Evolutionary conservation across 2,329 filamentous ascomycete species (phyloP).

Genomic region (Colletotrichum liriopes): DNA sequence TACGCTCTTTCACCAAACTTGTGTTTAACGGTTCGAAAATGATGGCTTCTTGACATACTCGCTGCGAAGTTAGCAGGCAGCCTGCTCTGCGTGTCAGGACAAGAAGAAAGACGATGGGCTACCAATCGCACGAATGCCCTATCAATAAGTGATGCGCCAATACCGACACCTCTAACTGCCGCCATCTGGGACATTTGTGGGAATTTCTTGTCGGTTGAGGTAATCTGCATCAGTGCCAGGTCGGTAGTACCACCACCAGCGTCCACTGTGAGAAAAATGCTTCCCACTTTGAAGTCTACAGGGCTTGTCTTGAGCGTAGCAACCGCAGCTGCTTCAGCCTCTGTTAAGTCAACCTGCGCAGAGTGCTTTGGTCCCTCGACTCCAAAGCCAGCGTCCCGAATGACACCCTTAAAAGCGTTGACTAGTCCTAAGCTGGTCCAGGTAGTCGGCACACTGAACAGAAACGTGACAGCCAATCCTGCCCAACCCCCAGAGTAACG

Average conservation of each 20-base stretch:
- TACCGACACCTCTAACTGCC: constrained; percentile 61
- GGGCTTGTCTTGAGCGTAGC: constrained; percentile 61
- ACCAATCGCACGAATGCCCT: constrained; percentile 58
- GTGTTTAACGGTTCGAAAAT: constrained; percentile 57
- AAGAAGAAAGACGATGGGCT: constrained; percentile 53
- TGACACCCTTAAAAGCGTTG: constrained; percentile 65
- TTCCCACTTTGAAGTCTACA: constrained; percentile 54
- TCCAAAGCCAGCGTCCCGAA: constrained; percentile 66
- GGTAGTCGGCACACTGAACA: constrained; percentile 72
- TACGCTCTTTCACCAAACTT: constrained; percentile 63
- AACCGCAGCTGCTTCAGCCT: constrained; percentile 64
- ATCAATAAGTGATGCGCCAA: constrained; percentile 64
- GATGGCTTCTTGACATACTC: constrained; percentile 56
- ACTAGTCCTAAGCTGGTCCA: constrained; percentile 67
- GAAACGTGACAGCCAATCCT: constrained; percentile 64
- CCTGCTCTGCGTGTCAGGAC: constrained; percentile 52
- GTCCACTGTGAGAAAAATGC: constrained; percentile 61
- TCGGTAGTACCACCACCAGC: constrained; percentile 65
- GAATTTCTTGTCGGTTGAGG: constrained; percentile 47
- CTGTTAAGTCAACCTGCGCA: constrained; percentile 62
- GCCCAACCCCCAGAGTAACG: constrained; percentile 58
- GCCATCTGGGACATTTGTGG: constrained; percentile 54
- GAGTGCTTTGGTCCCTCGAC: constrained; percentile 55
- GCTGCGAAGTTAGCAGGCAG: constrained; percentile 56
- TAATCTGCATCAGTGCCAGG: constrained; percentile 60